A percentile compares a stretch with the other conserved stretches of the same genome.
phyloP scores from a whole-genome alignment of 805 yeast genomes.

The Teunomyces stri region DNA sequence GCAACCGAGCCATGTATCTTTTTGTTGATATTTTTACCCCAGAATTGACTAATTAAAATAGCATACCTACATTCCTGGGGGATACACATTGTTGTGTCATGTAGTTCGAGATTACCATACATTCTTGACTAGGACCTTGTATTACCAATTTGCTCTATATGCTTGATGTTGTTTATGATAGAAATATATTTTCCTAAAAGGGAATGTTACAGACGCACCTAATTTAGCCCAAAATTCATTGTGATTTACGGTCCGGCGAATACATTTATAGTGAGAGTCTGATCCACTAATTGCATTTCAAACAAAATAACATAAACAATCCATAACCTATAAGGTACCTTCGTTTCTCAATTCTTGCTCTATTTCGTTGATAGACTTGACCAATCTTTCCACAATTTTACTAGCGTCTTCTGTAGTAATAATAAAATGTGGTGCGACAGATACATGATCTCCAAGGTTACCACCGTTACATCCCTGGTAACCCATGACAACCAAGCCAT shows the following conservation, averaged over 20 bases:
- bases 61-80: no score
- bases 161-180: not conserved
- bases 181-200: not conserved
- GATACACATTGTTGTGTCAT: no score
- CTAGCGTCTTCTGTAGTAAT: conserved; percentile 43
- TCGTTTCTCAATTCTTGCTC: conserved; percentile 9
- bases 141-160: not conserved
- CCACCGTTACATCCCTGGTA: conserved; percentile 42
- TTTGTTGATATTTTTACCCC: not conserved
- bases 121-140: no score
- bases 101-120: no score
- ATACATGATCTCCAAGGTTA: conserved; percentile 41
- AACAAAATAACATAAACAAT: not conserved
- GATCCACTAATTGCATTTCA: not conserved
- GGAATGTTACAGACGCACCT: conserved; percentile 1
- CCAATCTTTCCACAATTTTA: conserved; percentile 36
- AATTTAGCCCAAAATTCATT: not conserved
- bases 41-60: not conserved
- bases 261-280: not conserved
- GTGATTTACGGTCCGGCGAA: not conserved
- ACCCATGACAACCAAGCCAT: conserved; percentile 50
- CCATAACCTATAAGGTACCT: not conserved
- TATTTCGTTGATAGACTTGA: conserved; percentile 39
- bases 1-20: not conserved
- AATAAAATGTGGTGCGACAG: conserved; percentile 48